Conservation (phyloP, 2,329 filamentous ascomycete genomes). For the Triangularia setosa region DNA sequence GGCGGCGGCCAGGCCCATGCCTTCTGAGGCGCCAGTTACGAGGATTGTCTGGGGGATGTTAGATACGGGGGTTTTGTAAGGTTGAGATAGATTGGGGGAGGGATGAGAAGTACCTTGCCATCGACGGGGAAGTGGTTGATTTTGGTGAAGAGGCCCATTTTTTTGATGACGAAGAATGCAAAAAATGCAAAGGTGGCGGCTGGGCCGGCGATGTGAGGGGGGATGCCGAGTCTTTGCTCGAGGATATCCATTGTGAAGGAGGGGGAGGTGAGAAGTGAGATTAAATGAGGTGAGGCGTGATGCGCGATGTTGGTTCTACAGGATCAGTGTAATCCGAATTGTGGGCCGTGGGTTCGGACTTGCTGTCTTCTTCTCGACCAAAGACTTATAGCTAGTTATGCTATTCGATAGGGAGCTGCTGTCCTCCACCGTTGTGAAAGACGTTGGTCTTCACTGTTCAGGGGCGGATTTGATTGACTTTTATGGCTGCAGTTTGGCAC, state of each 20-base stretch:
- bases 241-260: slow-evolving; percentile 22
- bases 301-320: not conserved
- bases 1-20: slow-evolving; percentile 77
- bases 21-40: slow-evolving; percentile 87
- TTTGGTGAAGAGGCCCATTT: slow-evolving; percentile 65
- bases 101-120: slow-evolving; percentile 60
- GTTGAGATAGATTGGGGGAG: not conserved
- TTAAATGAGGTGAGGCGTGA: not conserved
- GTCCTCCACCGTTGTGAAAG: not conserved
- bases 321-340: not conserved
- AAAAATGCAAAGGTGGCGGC: slow-evolving; percentile 34
- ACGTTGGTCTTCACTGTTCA: not conserved
- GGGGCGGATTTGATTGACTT: not conserved
- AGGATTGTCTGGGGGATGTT: slow-evolving; percentile 66
- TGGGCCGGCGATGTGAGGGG: slow-evolving; percentile 26
- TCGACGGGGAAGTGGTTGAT: slow-evolving; percentile 80
- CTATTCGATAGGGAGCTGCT: not conserved
- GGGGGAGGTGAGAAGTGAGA: not conserved
- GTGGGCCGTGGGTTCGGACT: not conserved
- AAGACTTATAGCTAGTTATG: not conserved
- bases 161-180: slow-evolving; percentile 25
- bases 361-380: not conserved
- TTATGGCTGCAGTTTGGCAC: not conserved
- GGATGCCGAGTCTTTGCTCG: slow-evolving; percentile 14
- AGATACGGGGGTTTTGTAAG: slow-evolving; percentile 1